Conservation (phyloP, 306 rosid genomes). For the Rosa lucieae region DNA sequence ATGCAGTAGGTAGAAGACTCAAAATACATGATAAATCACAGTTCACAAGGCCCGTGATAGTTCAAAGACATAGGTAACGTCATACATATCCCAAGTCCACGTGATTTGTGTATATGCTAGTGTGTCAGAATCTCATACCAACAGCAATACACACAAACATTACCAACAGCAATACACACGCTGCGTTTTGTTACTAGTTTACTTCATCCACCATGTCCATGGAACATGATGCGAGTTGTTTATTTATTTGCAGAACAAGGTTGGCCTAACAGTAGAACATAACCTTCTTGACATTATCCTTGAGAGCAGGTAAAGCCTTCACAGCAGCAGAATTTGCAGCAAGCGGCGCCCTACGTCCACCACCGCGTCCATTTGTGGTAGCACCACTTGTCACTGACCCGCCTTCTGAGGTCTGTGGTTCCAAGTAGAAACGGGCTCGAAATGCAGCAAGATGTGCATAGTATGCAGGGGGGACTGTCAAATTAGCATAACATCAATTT, state of each 20-base stretch:
- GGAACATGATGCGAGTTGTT: background rate
- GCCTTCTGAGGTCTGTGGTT: constrained; percentile 36
- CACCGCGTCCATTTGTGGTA: background rate
- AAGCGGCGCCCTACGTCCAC: constrained; percentile 26
- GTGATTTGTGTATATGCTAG: background rate
- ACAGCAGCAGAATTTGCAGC: constrained; percentile 42
- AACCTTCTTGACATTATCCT: constrained; percentile 72
- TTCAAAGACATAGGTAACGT: background rate
- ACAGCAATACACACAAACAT: background rate
- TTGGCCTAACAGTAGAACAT: constrained; percentile 64
- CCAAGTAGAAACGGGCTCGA: constrained; percentile 80
- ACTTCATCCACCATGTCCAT: background rate
- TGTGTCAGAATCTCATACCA: background rate
- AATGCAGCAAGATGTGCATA: constrained; percentile 81
- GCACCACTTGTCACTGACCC: constrained; percentile 15
- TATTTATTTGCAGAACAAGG: background rate
- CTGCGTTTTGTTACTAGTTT: background rate
- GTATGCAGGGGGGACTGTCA: constrained; percentile 72
- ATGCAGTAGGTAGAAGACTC: background rate
- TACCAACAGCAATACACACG: background rate
- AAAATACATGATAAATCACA: background rate
- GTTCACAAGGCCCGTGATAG: background rate
- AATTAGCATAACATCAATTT: background rate
- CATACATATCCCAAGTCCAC: background rate
- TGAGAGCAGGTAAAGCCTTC: constrained; percentile 68